These are phyloP conservation scores for Epipyxis sp. DNA, from an alignment of 108 stramenopile species.

Conservation along the genomic window DNA sequence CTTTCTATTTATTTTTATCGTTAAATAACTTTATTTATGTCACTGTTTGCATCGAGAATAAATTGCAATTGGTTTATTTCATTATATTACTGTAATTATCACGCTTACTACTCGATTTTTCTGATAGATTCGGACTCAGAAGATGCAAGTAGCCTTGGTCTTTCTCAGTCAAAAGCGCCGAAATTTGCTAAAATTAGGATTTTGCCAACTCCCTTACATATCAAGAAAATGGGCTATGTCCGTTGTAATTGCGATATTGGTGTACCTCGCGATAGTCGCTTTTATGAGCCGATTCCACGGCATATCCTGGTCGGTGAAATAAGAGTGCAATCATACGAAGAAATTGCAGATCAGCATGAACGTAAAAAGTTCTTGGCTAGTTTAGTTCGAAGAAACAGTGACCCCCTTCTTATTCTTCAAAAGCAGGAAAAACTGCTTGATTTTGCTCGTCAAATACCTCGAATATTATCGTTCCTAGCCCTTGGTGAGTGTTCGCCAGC, in stretches of 20 bases:
- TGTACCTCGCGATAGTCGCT: neutral
- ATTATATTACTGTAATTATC: no score
- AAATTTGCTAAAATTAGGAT: no score
- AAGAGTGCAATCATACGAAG: neutral
- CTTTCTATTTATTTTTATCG: no score
- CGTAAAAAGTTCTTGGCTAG: neutral
- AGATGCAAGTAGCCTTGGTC: no score
- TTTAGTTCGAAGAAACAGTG: neutral
- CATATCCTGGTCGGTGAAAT: neutral
- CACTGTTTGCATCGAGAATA: no score
- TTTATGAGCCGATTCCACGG: neutral
- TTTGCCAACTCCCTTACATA: neutral
- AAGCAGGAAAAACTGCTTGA: neutral
- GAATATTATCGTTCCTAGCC: neutral
- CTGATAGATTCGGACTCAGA: no score
- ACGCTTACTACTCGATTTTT: no score
- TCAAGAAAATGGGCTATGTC: neutral
- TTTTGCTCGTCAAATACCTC: neutral
- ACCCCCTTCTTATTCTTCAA: neutral
- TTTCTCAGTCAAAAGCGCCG: no score
- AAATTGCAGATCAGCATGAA: neutral
- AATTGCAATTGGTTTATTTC: no score
- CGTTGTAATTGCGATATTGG: conserved; percentile 16
- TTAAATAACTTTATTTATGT: no score
- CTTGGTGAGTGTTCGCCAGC: neutral